Evolutionary conservation across 2,329 filamentous ascomycete species (phyloP).

Genomic region (Talaromyces sp.): DNA sequence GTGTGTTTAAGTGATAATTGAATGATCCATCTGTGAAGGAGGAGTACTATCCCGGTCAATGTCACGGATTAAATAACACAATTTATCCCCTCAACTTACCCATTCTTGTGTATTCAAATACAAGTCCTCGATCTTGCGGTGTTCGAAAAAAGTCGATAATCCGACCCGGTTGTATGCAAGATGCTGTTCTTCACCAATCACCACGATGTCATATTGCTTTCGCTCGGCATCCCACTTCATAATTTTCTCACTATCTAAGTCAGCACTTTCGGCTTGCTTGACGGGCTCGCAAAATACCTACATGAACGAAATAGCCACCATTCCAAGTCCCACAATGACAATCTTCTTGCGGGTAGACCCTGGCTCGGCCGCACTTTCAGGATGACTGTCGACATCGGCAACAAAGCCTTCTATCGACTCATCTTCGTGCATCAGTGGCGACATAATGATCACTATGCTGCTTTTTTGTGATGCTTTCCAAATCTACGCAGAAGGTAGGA

Average conservation of each 20-base stretch:
- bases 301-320: conserved; percentile 90
- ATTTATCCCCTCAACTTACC: conserved; percentile 45
- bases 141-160: conserved; percentile 82
- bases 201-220: conserved; percentile 73
- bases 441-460: not conserved
- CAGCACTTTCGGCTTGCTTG: not conserved
- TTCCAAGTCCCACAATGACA: conserved; percentile 79
- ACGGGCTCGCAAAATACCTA: conserved; percentile 45
- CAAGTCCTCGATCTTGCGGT: conserved; percentile 78
- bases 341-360: conserved; percentile 55
- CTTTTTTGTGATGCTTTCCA: not conserved
- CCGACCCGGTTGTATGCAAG: conserved; percentile 89
- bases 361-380: not conserved
- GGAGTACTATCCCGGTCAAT: conserved; percentile 54
- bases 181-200: conserved; percentile 84
- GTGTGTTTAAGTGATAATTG: conserved; percentile 70
- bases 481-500: not conserved
- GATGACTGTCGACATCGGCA: not conserved
- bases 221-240: conserved; percentile 75
- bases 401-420: not conserved
- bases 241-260: conserved; percentile 68
- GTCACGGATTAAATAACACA: not conserved
- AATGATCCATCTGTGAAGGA: conserved; percentile 64
- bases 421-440: conserved; percentile 6
- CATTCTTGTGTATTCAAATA: conserved; percentile 82